A percentile compares a stretch with the other conserved stretches of the same genome.
These are phyloP conservation scores for Adansonia rubrostipa DNA, from an alignment of 441 rosid species.

Conservation along the genomic window DNA sequence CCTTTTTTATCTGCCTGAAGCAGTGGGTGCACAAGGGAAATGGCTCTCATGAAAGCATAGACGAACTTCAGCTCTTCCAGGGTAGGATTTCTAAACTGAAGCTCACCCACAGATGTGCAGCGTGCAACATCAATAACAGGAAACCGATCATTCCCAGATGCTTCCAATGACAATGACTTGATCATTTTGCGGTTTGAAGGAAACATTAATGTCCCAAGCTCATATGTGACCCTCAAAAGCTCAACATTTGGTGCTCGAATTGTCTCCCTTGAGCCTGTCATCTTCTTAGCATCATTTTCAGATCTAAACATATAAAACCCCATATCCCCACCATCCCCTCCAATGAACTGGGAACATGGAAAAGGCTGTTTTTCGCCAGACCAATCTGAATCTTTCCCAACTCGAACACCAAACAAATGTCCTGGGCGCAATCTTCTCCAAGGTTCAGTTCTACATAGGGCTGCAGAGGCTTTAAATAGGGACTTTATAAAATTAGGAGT, in stretches of 20 bases:
- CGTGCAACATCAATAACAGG: constrained; percentile 69
- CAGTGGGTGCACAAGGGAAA: constrained; percentile 66
- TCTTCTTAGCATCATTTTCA: constrained; percentile 57
- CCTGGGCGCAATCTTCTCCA: constrained; percentile 70
- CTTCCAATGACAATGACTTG: constrained; percentile 58
- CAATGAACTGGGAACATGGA: constrained; percentile 68
- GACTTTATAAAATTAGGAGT: constrained; percentile 56
- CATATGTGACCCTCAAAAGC: constrained; percentile 62
- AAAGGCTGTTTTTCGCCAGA: constrained; percentile 65
- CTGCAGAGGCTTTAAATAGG: constrained; percentile 62
- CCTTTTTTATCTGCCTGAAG: constrained; percentile 58
- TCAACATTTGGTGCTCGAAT: constrained; percentile 61
- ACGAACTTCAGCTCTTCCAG: constrained; percentile 71
- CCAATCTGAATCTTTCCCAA: constrained; percentile 79
- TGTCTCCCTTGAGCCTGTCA: constrained; percentile 65
- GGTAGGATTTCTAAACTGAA: constrained; percentile 61
- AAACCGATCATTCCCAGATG: constrained; percentile 56
- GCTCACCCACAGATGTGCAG: constrained; percentile 53
- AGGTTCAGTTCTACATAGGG: constrained; percentile 72
- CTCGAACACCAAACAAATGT: constrained; percentile 62
- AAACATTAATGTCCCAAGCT: constrained; percentile 57
- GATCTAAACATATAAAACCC: constrained; percentile 61
- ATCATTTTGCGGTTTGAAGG: constrained; percentile 64
- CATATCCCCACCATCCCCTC: constrained; percentile 78
- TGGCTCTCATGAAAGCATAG: constrained; percentile 65